Conservation (phyloP, 2,329 filamentous ascomycete genomes). For the Botrytis deweyae region DNA sequence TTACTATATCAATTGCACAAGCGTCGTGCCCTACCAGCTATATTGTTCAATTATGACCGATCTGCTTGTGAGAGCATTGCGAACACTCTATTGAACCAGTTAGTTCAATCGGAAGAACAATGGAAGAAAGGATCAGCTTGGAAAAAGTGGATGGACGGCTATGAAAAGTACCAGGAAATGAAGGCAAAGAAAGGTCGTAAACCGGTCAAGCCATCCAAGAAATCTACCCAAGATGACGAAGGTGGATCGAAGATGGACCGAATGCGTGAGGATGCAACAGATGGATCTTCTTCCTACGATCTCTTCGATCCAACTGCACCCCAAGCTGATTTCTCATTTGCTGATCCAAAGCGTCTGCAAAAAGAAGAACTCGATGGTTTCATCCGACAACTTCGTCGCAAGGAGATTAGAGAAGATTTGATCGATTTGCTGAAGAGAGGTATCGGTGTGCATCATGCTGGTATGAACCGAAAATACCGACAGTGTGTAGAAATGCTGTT, state of each 20-base stretch:
- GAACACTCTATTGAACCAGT: slow-evolving; percentile 49
- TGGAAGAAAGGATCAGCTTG: slow-evolving; percentile 61
- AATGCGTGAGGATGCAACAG: slow-evolving; percentile 54
- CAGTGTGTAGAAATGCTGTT: slow-evolving; percentile 74
- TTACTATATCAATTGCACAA: slow-evolving; percentile 60
- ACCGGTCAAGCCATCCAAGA: slow-evolving; percentile 43
- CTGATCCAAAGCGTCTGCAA: slow-evolving; percentile 58
- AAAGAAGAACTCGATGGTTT: slow-evolving; percentile 58
- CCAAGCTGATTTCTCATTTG: slow-evolving; percentile 63
- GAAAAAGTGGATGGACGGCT: slow-evolving; percentile 58
- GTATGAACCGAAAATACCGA: slow-evolving; percentile 75
- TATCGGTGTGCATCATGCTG: slow-evolving; percentile 74
- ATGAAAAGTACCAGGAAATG: slow-evolving; percentile 55
- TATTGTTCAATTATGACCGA: slow-evolving; percentile 77
- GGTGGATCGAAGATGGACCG: slow-evolving; percentile 56
- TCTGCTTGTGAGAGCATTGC: slow-evolving; percentile 61
- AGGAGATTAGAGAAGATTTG: slow-evolving; percentile 52
- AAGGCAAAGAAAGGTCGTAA: slow-evolving; percentile 47
- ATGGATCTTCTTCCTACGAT: slow-evolving; percentile 58
- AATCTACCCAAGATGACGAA: slow-evolving; percentile 49
- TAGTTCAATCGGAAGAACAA: slow-evolving; percentile 53
- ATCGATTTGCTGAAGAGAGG: slow-evolving; percentile 64
- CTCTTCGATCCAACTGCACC: slow-evolving; percentile 66
- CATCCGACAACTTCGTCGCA: slow-evolving; percentile 51
- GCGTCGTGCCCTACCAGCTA: slow-evolving; percentile 66